A percentile compares a stretch with the other conserved stretches of the same genome.
Evolutionary conservation across 371 early-diverging fungal species (phyloP).

Genomic region (Mycotypha africana): DNA sequence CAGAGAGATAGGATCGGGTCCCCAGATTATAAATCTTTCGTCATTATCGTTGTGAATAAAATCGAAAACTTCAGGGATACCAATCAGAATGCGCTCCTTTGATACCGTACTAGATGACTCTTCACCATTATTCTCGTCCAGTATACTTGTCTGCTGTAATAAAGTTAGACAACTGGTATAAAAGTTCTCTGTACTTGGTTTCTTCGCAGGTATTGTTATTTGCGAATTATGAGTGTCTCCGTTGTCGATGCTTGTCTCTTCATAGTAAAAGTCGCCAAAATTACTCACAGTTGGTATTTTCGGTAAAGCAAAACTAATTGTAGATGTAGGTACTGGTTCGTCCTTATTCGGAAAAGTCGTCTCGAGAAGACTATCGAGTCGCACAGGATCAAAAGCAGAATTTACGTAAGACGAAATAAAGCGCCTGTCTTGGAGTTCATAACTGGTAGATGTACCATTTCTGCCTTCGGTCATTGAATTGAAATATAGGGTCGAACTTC

Average conservation of each 20-base stretch:
- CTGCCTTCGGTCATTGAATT: no score
- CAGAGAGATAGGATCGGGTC: slow-evolving; percentile 32
- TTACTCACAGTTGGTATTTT: slow-evolving; percentile 36
- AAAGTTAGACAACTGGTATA: not conserved
- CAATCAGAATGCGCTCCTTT: slow-evolving; percentile 1
- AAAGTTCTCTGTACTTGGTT: not conserved
- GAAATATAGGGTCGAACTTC: no score
- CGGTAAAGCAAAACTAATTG: slow-evolving; percentile 23
- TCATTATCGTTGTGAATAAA: slow-evolving; percentile 46
- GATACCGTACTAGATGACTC: not conserved
- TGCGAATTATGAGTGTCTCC: slow-evolving; percentile 4
- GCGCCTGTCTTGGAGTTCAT: slow-evolving; percentile 4
- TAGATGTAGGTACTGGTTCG: slow-evolving; percentile 10
- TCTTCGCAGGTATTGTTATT: slow-evolving; percentile 18
- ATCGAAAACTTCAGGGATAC: slow-evolving; percentile 48
- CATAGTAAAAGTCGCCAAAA: slow-evolving; percentile 25
- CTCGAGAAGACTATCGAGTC: slow-evolving; percentile 8
- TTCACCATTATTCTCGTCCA: no score
- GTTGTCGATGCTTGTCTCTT: slow-evolving; percentile 1
- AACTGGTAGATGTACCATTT: not conserved
- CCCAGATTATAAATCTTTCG: slow-evolving; percentile 55
- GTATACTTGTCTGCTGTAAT: no score
- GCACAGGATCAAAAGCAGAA: slow-evolving; percentile 22
- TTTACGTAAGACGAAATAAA: slow-evolving; percentile 22
- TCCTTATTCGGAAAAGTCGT: not conserved